Percentiles rank a stretch among this genome's conserved stretches.
These are phyloP conservation scores for Cordyceps militaris DNA, from an alignment of 2,329 filamentous ascomycete species.

Conservation along the genomic window DNA sequence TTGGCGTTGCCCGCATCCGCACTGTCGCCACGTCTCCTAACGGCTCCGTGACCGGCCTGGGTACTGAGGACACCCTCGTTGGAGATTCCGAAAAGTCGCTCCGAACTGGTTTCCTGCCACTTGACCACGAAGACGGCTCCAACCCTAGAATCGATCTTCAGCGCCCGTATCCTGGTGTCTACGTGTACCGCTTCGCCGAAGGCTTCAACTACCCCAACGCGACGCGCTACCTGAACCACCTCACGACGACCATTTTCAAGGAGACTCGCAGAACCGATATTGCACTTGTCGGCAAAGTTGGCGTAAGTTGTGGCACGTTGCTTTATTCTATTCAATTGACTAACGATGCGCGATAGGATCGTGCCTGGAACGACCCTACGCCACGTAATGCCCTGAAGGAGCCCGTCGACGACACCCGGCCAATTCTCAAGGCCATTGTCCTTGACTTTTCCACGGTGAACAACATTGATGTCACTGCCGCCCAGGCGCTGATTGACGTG, in stretches of 20 bases:
- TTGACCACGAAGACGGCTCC: slow-evolving; percentile 81
- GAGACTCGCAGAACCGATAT: slow-evolving; percentile 39
- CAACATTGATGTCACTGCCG: slow-evolving; percentile 47
- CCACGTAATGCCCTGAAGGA: slow-evolving; percentile 29
- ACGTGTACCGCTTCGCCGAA: slow-evolving; percentile 92
- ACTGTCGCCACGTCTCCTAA: slow-evolving; percentile 12
- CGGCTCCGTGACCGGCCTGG: slow-evolving; percentile 11
- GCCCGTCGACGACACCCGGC: slow-evolving; percentile 31
- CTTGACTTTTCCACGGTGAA: slow-evolving; percentile 51
- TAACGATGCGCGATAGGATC: slow-evolving; percentile 26
- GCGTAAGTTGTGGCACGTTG: slow-evolving; percentile 14
- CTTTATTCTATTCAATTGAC: too few relatives aligned
- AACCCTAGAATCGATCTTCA: slow-evolving; percentile 78
- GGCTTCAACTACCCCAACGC: slow-evolving; percentile 96
- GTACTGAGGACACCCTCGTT: slow-evolving; percentile 35
- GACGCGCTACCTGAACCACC: slow-evolving; percentile 76
- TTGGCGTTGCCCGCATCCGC: slow-evolving; percentile 43
- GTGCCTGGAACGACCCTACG: slow-evolving; percentile 51
- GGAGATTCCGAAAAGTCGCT: slow-evolving; percentile 35
- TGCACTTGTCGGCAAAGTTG: slow-evolving; percentile 37
- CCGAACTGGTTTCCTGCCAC: slow-evolving; percentile 78
- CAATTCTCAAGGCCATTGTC: slow-evolving; percentile 47
- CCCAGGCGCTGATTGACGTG: slow-evolving; percentile 48
- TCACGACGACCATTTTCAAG: slow-evolving; percentile 47
- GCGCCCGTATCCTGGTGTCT: slow-evolving; percentile 81